These are phyloP conservation scores for Pilobolus umbonatus DNA, from an alignment of 192 early-diverging fungal genomes.

Conservation along the genomic window DNA sequence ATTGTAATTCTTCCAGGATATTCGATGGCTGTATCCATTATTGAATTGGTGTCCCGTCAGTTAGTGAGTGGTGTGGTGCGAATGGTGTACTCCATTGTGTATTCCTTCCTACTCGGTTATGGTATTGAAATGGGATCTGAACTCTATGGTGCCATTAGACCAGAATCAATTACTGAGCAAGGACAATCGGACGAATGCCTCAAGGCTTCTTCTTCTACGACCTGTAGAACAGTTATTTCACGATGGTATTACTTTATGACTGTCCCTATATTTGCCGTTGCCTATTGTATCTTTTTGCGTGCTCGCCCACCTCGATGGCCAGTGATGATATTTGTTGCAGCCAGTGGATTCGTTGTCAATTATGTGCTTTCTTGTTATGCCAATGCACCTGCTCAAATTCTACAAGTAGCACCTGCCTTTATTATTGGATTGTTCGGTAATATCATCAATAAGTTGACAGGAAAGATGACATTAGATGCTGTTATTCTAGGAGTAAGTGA, in stretches of 20 bases:
- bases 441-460: conserved; percentile 68
- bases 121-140: conserved; percentile 59
- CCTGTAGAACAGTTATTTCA: conserved; percentile 6
- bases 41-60: conserved; percentile 86
- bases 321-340: conserved; percentile 64
- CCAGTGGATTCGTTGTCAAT: conserved; percentile 63
- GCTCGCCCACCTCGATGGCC: conserved; percentile 61
- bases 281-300: conserved; percentile 42
- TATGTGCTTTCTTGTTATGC: conserved; percentile 49
- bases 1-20: conserved; percentile 74
- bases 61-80: conserved; percentile 86
- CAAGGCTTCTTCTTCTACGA: neutral
- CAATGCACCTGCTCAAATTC: conserved; percentile 49
- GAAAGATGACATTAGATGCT: conserved; percentile 72
- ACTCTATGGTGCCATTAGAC: conserved; percentile 16
- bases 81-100: conserved; percentile 77
- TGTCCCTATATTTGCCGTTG: conserved; percentile 46
- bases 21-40: conserved; percentile 75
- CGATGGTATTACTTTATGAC: conserved; percentile 44
- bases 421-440: conserved; percentile 78
- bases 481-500: conserved; percentile 68
- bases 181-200: neutral
- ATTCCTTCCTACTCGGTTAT: conserved; percentile 73
- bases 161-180: neutral
- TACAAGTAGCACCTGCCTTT: conserved; percentile 69